phyloP scores from a whole-genome alignment of 495 filamentous ascomycete genomes.

The Neurospora intermedia region DNA sequence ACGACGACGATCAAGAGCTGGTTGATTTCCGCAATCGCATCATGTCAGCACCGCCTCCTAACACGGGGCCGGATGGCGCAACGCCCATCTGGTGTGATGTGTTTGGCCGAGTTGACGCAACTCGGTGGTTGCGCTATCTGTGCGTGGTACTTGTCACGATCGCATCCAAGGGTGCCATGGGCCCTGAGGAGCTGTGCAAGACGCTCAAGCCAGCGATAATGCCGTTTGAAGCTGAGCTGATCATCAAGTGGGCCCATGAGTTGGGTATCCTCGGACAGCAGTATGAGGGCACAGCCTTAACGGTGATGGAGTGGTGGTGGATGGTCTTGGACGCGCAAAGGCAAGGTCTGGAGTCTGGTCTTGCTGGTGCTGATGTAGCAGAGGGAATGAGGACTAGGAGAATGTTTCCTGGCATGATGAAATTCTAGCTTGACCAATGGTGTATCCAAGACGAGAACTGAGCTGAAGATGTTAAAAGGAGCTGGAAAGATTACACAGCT shows the following conservation, averaged over 20 bases:
- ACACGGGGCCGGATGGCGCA: constrained; percentile 25
- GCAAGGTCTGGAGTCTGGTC: constrained; percentile 7
- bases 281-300: constrained; percentile 32
- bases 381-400: constrained; percentile 1
- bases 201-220: constrained; percentile 52
- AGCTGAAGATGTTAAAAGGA: not conserved
- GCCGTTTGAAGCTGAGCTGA: constrained; percentile 53
- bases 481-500: not conserved
- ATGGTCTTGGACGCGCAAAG: constrained; percentile 25
- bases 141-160: constrained; percentile 48
- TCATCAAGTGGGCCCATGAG: constrained; percentile 53
- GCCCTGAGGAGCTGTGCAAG: constrained; percentile 37
- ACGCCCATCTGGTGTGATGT: constrained; percentile 77
- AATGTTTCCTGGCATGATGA: not conserved
- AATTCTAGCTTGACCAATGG: not conserved
- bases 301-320: constrained; percentile 64
- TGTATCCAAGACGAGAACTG: not conserved
- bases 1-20: constrained; percentile 43
- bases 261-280: constrained; percentile 34
- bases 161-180: constrained; percentile 49
- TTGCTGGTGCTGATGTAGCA: not conserved
- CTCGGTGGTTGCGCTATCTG: constrained; percentile 56
- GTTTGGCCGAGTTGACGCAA: constrained; percentile 46
- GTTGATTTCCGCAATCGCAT: constrained; percentile 27
- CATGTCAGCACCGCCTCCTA: constrained; percentile 19